A percentile compares a stretch with the other conserved stretches of the same genome.
Conservation (phyloP, 257 asterid species). For the Nicotiana tabacum region DNA sequence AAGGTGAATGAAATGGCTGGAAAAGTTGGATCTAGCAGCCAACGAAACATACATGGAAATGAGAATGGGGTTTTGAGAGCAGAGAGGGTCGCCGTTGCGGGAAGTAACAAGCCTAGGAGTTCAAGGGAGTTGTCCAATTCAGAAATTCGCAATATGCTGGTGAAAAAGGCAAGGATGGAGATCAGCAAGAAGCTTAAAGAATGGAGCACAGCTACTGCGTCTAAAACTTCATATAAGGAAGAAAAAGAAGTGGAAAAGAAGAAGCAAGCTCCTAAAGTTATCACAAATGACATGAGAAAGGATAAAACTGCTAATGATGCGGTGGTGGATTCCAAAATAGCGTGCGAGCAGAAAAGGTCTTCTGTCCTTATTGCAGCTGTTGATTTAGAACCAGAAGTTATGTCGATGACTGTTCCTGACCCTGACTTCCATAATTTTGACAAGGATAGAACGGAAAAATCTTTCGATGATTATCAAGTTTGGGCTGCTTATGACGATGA, state of each 20-base stretch:
- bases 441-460: conserved; percentile 40
- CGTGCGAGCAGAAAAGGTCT: conserved; percentile 15
- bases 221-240: conserved; percentile 19
- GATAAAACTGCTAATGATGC: conserved; percentile 11
- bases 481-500: conserved; percentile 75
- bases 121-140: conserved; percentile 25
- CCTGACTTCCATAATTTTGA: conserved; percentile 62
- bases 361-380: conserved; percentile 20
- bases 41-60: conserved; percentile 17
- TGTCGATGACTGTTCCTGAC: conserved; percentile 54
- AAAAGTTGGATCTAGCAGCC: conserved; percentile 12
- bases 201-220: conserved; percentile 24
- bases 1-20: conserved; percentile 10
- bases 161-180: conserved; percentile 39
- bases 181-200: conserved; percentile 31
- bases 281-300: conserved; percentile 8
- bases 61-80: conserved; percentile 16
- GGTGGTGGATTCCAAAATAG: conserved; percentile 2
- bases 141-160: conserved; percentile 31
- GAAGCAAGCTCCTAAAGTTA: conserved; percentile 7
- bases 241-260: conserved; percentile 11
- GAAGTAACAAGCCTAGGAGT: conserved; percentile 8
- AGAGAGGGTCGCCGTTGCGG: conserved; percentile 2
- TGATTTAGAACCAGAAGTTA: conserved; percentile 17
- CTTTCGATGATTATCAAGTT: conserved; percentile 47